Conservation (phyloP, 148 eudicot species). For the Spergularia marina region DNA sequence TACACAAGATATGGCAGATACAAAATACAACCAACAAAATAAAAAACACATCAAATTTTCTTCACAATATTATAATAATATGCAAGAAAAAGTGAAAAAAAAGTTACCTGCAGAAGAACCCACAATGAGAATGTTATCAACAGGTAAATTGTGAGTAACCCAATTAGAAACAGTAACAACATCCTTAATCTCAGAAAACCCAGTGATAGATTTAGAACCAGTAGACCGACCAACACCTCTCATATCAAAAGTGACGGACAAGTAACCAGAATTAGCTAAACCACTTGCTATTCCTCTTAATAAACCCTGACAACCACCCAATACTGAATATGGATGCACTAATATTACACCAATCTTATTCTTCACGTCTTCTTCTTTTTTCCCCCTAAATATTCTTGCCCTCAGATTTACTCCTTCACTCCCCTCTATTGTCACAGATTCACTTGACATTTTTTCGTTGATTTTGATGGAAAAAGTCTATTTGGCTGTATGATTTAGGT, state of each 20-base stretch:
- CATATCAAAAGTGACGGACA: conserved; percentile 46
- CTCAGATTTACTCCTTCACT: conserved; percentile 40
- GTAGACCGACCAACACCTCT: conserved; percentile 52
- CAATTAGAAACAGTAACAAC: conserved; percentile 44
- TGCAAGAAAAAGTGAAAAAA: neutral
- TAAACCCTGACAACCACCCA: conserved; percentile 43
- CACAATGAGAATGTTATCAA: conserved; percentile 36
- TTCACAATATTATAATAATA: neutral
- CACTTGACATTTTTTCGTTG: conserved; percentile 26
- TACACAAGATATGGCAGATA: no score
- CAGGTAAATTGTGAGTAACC: conserved; percentile 32
- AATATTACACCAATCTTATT: conserved; percentile 28
- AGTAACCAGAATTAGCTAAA: conserved; percentile 40
- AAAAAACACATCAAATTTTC: neutral
- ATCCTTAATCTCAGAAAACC: conserved; percentile 49
- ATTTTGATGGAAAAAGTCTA: neutral
- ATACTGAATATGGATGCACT: conserved; percentile 44
- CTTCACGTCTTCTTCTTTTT: conserved; percentile 23
- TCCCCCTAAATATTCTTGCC: conserved; percentile 34
- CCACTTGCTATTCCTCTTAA: conserved; percentile 46
- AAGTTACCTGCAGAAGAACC: conserved; percentile 55
- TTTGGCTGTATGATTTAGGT: neutral
- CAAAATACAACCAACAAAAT: neutral
- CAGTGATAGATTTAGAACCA: conserved; percentile 45
- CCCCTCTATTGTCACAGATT: conserved; percentile 34